Evolutionary conservation across 495 filamentous ascomycete species (phyloP), one percentile per base, ranked within the genome.

Genomic region (Thozetella sp.): DNA sequence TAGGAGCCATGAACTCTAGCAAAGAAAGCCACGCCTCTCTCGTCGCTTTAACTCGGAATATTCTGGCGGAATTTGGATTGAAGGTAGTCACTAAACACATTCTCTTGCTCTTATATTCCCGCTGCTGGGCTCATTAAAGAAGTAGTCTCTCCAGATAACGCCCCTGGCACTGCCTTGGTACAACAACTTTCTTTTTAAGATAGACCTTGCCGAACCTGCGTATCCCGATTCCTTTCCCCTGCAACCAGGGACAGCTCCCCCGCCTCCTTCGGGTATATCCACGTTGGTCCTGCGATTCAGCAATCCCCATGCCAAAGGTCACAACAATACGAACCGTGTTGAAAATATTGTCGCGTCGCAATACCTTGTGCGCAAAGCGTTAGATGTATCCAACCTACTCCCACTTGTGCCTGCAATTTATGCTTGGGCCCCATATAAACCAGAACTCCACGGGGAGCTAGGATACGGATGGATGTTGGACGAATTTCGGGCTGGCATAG

Each of bases 261-360:
- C 50, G 17, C 20, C 50, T 13, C 22, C 50, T 22, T 52, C 50
- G 6, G 50, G 50, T 13, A 22, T 52, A 22, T 52, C 50, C 22
- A 52, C 50, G 4, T 13, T 52, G 50, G 50, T 52, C 22, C 17
- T 52, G 4, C 50, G 25, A 4, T 52, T 52, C 2, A 25, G 15
- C 50, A 22, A 52, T 25, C 50, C 50, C 3, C 50, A 52, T 23
- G 50, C 50, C 2, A 22, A 25, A 13, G 50, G 50, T 2, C 15
- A 22, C 17, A 52, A 52, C 22, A 52, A 52, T 15, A 11, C n/a
- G 22, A 52, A 52, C 50, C 50, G 50, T 15, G 15, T 52, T 3
- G 50, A 52, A 22, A 52, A 52, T 25, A 52, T 25, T 22, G 50
- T 52, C 22, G 50, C 50, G n/a, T 13, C 22, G 50, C 50, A 52